Percentiles rank a stretch among this genome's conserved stretches.
Evolutionary conservation across 768 basidiomycete genomes (phyloP).

Genomic region (Calocybe gangraenosa): DNA sequence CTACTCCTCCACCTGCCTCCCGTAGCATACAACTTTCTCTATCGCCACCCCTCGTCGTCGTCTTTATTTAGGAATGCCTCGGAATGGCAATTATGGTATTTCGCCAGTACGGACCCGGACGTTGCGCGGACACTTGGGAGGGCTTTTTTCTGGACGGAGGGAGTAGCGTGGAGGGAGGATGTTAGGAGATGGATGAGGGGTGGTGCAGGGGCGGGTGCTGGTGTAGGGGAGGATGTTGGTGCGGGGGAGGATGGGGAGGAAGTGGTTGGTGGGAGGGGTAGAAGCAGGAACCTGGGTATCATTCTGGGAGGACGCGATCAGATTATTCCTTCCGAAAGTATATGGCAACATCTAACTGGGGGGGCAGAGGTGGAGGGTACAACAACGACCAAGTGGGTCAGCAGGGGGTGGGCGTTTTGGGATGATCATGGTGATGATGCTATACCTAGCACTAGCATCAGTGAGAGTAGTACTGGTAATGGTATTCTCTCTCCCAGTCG

Average conservation of each 20-base stretch:
- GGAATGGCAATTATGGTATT: constrained; percentile 69
- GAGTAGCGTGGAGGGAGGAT: constrained; percentile 57
- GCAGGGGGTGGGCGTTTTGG: constrained; percentile 11
- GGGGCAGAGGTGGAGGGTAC: constrained; percentile 20
- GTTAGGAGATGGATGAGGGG: constrained; percentile 26
- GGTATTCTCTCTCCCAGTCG: background rate
- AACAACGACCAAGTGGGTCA: constrained; percentile 21
- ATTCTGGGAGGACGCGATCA: constrained; percentile 36
- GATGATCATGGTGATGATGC: background rate
- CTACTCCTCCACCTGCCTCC: constrained; percentile 58
- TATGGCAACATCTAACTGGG: constrained; percentile 32
- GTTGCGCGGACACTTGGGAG: constrained; percentile 54
- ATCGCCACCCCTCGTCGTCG: constrained; percentile 43
- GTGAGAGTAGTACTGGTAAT: background rate
- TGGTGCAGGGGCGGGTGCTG: background rate
- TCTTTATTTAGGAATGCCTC: too few species aligned
- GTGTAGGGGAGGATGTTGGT: background rate
- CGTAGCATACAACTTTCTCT: constrained; percentile 66
- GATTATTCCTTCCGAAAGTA: constrained; percentile 31
- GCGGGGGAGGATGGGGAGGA: background rate
- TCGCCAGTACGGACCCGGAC: constrained; percentile 60
- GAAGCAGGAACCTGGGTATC: constrained; percentile 25
- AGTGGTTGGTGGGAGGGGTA: background rate
- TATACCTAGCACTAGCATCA: background rate
- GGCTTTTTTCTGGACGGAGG: constrained; percentile 66